Percentiles rank a stretch among this genome's conserved stretches.
Evolutionary conservation across 2,329 filamentous ascomycete genomes (phyloP).

Genomic region (Chlorencoelia australis): DNA sequence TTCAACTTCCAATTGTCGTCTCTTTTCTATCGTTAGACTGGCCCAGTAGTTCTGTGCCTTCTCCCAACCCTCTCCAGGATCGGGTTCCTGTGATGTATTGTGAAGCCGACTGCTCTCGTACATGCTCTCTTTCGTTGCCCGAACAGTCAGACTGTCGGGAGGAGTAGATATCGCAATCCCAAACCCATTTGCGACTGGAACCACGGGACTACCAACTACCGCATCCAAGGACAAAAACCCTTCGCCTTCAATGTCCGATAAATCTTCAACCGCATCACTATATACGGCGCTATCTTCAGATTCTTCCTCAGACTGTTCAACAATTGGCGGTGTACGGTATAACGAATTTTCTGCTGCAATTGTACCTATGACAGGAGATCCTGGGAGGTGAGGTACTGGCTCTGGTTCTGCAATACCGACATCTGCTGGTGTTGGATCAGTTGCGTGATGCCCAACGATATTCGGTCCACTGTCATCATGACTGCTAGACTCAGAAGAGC

Average conservation of each 20-base stretch:
- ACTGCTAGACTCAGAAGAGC: too few relatives aligned
- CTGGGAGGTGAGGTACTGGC: constrained; percentile 2
- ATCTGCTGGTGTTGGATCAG: constrained; percentile 14
- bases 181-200: constrained; percentile 17
- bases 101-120: constrained; percentile 14
- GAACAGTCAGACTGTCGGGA: constrained; percentile 22
- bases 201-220: constrained; percentile 50
- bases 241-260: constrained; percentile 42
- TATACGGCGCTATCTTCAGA: constrained; percentile 54
- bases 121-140: constrained; percentile 17
- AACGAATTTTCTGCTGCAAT: constrained; percentile 28
- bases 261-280: constrained; percentile 68
- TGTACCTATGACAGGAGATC: constrained; percentile 10
- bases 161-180: constrained; percentile 15
- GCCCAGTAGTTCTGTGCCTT: constrained; percentile 62
- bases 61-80: constrained; percentile 41
- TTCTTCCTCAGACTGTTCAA: constrained; percentile 30
- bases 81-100: constrained; percentile 15
- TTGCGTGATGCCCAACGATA: constrained; percentile 10
- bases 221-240: constrained; percentile 67
- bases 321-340: constrained; percentile 24
- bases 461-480: constrained; percentile 26
- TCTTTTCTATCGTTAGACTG: constrained; percentile 51
- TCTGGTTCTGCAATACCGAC: constrained; percentile 16
- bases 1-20: constrained; percentile 46